phyloP scores from a whole-genome alignment of 2,329 filamentous ascomycete genomes.

The Hypoxylon sp. region DNA sequence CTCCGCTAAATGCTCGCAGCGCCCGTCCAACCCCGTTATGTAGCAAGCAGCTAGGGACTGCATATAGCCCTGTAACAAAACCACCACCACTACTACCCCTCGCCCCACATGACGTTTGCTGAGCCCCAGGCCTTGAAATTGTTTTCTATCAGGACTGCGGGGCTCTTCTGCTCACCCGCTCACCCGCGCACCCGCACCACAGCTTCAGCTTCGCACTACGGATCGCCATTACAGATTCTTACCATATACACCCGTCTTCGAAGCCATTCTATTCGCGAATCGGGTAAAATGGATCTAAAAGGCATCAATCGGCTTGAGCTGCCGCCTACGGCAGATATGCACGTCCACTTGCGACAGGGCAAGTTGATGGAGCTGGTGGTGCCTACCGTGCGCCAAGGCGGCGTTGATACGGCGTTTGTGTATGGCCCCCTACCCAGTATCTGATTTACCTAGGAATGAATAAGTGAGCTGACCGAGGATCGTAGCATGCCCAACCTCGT shows the following conservation, averaged over 20 bases:
- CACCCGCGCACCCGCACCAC: background rate
- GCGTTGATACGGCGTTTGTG: constrained; percentile 75
- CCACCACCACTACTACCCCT: too few species aligned
- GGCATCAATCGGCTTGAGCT: constrained; percentile 64
- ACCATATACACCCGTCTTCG: background rate
- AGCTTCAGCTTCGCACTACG: background rate
- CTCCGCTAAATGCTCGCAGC: background rate
- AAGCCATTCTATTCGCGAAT: background rate
- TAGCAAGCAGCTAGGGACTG: background rate
- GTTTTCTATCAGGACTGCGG: constrained; percentile 11
- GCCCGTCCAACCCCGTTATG: too few species aligned
- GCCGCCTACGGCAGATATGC: constrained; percentile 76
- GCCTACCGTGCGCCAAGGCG: constrained; percentile 70
- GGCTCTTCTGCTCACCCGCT: background rate
- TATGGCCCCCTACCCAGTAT: constrained; percentile 26
- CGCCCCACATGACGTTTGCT: background rate
- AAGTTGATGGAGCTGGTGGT: constrained; percentile 72
- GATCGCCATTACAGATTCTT: background rate
- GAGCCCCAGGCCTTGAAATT: background rate
- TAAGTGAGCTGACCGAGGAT: constrained; percentile 25
- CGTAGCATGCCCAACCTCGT: constrained; percentile 51
- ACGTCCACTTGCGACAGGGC: constrained; percentile 79
- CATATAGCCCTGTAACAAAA: background rate
- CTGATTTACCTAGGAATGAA: background rate
- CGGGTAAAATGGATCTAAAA: constrained; percentile 56